phyloP scores from a whole-genome alignment of 768 basidiomycete genomes.

The Trametes cingulata region DNA sequence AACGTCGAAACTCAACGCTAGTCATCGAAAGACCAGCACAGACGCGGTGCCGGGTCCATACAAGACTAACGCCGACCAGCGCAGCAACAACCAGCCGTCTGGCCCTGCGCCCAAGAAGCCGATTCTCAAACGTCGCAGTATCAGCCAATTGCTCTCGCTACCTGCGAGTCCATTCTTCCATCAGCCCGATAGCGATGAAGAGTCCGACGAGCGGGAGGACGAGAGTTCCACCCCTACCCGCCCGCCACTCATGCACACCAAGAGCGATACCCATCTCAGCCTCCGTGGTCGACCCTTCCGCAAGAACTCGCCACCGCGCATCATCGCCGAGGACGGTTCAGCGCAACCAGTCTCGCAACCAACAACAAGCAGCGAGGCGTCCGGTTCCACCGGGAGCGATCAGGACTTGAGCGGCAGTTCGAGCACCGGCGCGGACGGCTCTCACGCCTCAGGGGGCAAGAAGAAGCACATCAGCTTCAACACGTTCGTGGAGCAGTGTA shows the following conservation, averaged over 20 bases:
- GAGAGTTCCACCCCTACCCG: constrained; percentile 35
- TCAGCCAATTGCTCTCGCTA: constrained; percentile 74
- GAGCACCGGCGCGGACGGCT: constrained; percentile 29
- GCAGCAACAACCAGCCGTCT: constrained; percentile 13
- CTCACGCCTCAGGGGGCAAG: constrained; percentile 39
- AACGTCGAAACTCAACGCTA: constrained; percentile 38
- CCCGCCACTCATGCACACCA: constrained; percentile 75
- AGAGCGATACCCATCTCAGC: constrained; percentile 82
- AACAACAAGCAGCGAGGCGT: constrained; percentile 30
- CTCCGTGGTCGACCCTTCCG: constrained; percentile 47
- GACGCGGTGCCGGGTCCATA: constrained; percentile 39
- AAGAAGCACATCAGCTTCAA: constrained; percentile 97
- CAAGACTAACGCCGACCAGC: constrained; percentile 3
- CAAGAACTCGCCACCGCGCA: constrained; percentile 73
- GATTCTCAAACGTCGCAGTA: constrained; percentile 94
- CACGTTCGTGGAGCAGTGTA: constrained; percentile 96
- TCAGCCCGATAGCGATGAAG: constrained; percentile 21
- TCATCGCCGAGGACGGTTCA: constrained; percentile 37
- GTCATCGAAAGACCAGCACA: constrained; percentile 37
- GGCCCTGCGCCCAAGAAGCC: constrained; percentile 58
- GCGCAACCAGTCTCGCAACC: background rate
- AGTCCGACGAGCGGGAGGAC: constrained; percentile 1
- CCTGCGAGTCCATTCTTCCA: constrained; percentile 29
- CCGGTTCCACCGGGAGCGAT: constrained; percentile 33
- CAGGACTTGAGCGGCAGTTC: constrained; percentile 33